Conservation (phyloP, 2,329 filamentous ascomycete species). For the Thermochaetoides dissita region DNA sequence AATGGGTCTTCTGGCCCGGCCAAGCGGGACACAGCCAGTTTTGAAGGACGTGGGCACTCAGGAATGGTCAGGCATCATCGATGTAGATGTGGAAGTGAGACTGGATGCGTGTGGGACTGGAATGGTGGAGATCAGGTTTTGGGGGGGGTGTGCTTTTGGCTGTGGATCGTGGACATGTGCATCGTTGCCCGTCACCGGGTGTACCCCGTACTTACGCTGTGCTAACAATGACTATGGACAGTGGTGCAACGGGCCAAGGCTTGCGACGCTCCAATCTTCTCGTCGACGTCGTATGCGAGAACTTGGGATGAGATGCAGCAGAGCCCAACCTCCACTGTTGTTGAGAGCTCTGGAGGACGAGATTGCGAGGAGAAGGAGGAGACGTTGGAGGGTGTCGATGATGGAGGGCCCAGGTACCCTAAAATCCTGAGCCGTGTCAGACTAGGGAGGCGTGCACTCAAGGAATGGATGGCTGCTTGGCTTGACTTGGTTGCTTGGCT, state of each 20-base stretch:
- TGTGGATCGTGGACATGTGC: too few species aligned
- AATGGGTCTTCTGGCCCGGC: conserved; percentile 5
- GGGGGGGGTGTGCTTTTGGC: too few species aligned
- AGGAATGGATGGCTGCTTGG: conserved; percentile 4
- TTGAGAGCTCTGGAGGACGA: background rate
- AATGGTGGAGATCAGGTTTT: too few species aligned
- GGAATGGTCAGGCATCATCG: too few species aligned
- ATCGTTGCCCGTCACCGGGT: too few species aligned
- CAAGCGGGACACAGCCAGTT: conserved; percentile 11
- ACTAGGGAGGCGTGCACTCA: conserved; percentile 7
- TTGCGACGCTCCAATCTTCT: background rate
- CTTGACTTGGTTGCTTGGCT: background rate
- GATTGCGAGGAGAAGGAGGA: conserved; percentile 2
- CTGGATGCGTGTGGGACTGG: too few species aligned
- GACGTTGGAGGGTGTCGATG: conserved; percentile 1
- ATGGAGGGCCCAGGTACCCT: background rate
- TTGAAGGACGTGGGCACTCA: conserved; percentile 10
- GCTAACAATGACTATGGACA: too few species aligned
- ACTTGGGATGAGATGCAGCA: background rate
- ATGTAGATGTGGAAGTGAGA: too few species aligned
- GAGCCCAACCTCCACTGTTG: background rate
- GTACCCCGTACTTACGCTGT: too few species aligned
- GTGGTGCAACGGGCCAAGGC: too few species aligned
- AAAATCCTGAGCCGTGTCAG: too few species aligned
- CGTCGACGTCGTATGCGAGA: background rate